Base-by-base conservation (phyloP, 768 basidiomycete genomes). In the Mycena latifolia region DNA sequence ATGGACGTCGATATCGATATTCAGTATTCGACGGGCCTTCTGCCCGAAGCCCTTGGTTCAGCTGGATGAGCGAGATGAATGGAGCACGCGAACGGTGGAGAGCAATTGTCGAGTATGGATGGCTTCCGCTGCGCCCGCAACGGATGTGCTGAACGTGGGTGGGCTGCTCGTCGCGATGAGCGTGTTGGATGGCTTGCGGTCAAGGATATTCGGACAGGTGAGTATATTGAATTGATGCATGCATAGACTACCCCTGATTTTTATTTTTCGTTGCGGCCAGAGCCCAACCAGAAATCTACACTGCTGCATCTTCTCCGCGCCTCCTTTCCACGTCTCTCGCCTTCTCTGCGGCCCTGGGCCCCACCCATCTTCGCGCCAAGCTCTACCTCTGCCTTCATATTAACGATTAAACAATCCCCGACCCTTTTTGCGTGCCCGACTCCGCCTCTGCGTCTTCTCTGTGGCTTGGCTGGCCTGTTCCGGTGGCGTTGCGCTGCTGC, bases 311-410 rank as follows among this genome's bases (percentile, higher is more conserved):
- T 57, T 41, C 57, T 59, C 64, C 64, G 57, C 55, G 24, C 41
- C 55, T 57, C 51, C 62, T 63, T n/a, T 15, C 37, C 29, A 53
- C 53, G 37, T 52, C 55, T 46, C 53, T 20, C 47, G 37, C 37
- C 54, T 29, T 37, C 46, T 59, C 56, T 58, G 57, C 57, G 6
- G 15, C 46, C 50, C 64, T 60, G 62, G 46, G 20, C 22, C 20
- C 35, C n/a, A 8, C n/a, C 48, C n/a, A 39, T 20, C 29, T 41
- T 45, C 28, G 24, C 35, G 51, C 55, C 43, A 65, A 54, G 51
- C 63, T 65, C 57, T 65, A 41, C 43, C 56, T 65, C 63, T 59
- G 51, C 33, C 46, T 66, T 31, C 29, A 43, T 22, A 66, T 55
- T 24, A 25, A 37, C 43, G 33, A 50, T 48, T 61, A 29, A 66